Conservation (phyloP, 164 flowering plant genomes). For the Magnolia kwangsiensis region DNA sequence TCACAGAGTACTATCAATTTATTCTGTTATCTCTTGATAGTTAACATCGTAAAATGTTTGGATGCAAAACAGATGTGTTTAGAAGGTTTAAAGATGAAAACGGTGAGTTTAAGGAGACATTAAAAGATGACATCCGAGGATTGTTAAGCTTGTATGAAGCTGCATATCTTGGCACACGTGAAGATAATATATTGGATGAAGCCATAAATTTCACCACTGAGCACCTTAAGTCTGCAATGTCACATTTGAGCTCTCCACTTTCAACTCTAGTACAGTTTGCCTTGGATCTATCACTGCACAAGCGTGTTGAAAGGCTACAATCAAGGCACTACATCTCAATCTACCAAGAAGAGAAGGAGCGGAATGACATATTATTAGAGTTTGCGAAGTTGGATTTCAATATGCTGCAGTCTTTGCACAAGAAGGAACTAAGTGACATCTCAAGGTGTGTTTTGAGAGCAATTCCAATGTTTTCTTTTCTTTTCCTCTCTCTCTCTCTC, state of each 20-base stretch:
- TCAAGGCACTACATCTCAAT: constrained; percentile 15
- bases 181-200: constrained; percentile 26
- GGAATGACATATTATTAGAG: constrained; percentile 4
- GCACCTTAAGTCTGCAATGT: constrained; percentile 7
- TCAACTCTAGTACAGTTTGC: constrained; percentile 13
- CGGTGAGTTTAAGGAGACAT: constrained; percentile 19
- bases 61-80: constrained; percentile 25
- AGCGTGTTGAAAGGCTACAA: constrained; percentile 13
- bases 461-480: too few relatives aligned
- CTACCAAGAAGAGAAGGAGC: constrained; percentile 12
- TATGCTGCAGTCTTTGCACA: constrained; percentile 19
- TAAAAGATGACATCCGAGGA: constrained; percentile 19
- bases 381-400: constrained; percentile 16
- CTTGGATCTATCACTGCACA: constrained; percentile 15
- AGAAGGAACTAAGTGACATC: constrained; percentile 15
- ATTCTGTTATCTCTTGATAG: not conserved
- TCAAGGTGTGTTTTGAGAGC: constrained; percentile 11
- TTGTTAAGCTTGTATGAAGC: constrained; percentile 25
- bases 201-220: constrained; percentile 17
- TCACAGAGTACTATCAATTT: not conserved
- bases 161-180: constrained; percentile 13
- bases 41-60: not conserved
- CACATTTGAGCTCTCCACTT: constrained; percentile 5
- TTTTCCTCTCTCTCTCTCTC: not conserved
- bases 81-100: constrained; percentile 25